Base-by-base conservation (phyloP, 805 yeast species). In the Yarrowia keelungensis region DNA sequence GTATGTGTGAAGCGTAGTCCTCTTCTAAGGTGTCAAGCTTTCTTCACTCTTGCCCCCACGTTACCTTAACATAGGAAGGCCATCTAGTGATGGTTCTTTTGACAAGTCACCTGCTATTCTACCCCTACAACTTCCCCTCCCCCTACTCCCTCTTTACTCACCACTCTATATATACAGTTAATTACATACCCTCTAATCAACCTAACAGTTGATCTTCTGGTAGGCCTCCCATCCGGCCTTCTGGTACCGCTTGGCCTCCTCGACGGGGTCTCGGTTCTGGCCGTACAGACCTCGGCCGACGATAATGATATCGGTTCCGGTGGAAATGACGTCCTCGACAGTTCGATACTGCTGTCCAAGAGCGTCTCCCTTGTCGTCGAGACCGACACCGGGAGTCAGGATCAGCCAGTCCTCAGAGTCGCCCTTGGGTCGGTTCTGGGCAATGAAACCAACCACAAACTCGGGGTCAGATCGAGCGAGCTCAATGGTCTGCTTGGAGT, bases 211-310 rank as follows among this genome's bases (percentile, higher is more conserved):
- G 19, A 62, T 32, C 61, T 65, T 65, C 51, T 65, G 47, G 76
- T 94, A 95, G 7, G 98, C 97, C 36, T 85, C 84, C 99, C 99
- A 95, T 5, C 98, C 98, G 15, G 98, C 98, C 69, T 85, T 84
- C 79, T 89, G 87, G 79, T 95, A 95, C 75, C 99, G 85, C 75
- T 87, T 85, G 51, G 97, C 96, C 79, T 95, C 97, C 14, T 81
- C 89, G 1, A 82, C 82, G 8, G 98, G 97, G 76, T 94, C 97
- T 80, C 98, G 88, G 22, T 97, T 97, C 75, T 92, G 90, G 14
- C 95, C 98, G 77, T 90, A 92, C 69, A 95, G 82, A 0, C 99
- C 99, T 79, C 99, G 87, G 11, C 99, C 99, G n/a, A 95, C 99
- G 77, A 95, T 95, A 70, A 95, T 93, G 65, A 95, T 85, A 78